Percentiles rank a stretch among this genome's conserved stretches.
phyloP scores from a whole-genome alignment of 2,329 filamentous ascomycete genomes.

The Penicillium sp. region DNA sequence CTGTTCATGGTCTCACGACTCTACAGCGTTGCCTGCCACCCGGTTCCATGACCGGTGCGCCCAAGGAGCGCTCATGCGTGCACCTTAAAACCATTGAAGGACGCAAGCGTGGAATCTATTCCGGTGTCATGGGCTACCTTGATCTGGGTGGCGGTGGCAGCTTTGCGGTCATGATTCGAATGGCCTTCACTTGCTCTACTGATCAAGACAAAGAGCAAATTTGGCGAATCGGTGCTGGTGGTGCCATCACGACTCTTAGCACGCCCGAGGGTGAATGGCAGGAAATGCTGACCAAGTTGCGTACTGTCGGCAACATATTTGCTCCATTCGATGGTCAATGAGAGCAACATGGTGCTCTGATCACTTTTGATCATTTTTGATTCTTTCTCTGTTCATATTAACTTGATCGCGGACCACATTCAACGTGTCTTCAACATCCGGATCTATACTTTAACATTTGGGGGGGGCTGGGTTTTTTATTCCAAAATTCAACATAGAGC shows the following conservation, averaged over 20 bases:
- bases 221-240: constrained; percentile 88
- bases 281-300: constrained; percentile 81
- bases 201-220: constrained; percentile 27
- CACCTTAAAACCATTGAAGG: constrained; percentile 71
- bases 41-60: constrained; percentile 94
- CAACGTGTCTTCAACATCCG: constrained; percentile 30
- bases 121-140: constrained; percentile 86
- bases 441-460: constrained; percentile 6
- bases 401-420: constrained; percentile 12
- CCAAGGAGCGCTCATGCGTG: constrained; percentile 90
- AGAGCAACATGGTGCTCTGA: not conserved
- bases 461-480: constrained; percentile 8
- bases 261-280: constrained; percentile 78
- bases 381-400: constrained; percentile 1
- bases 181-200: constrained; percentile 59
- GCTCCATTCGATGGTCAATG: constrained; percentile 20
- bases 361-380: not conserved
- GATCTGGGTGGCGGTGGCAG: constrained; percentile 82
- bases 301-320: constrained; percentile 47
- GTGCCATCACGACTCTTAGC: constrained; percentile 84
- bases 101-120: constrained; percentile 71
- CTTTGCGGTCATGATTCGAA: constrained; percentile 89
- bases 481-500: constrained; percentile 35
- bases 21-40: constrained; percentile 78
- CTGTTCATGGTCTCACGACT: constrained; percentile 65